A percentile compares a stretch with the other conserved stretches of the same genome.
Evolutionary conservation across 805 yeast genomes (phyloP).

Genomic region (Kazachstania taianensis): DNA sequence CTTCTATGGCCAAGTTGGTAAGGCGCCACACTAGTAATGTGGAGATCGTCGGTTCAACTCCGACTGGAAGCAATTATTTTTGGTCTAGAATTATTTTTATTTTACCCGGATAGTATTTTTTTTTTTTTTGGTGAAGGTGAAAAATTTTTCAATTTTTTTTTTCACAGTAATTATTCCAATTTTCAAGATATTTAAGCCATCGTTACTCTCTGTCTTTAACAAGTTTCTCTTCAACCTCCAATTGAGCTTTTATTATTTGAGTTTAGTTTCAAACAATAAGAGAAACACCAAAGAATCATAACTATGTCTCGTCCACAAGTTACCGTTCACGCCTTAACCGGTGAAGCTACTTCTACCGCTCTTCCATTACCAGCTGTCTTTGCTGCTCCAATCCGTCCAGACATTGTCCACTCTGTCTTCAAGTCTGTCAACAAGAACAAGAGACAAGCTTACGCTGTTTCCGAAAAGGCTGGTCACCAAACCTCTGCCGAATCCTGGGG

Average conservation of each 20-base stretch:
- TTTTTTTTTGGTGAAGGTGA: neutral
- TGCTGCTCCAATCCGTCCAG: constrained; percentile 99
- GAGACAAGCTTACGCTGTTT: constrained; percentile 99
- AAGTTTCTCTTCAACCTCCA: neutral
- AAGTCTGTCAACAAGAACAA: constrained; percentile 98
- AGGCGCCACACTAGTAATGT: constrained; percentile 87
- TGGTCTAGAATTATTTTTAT: neutral
- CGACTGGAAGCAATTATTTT: constrained; percentile 50
- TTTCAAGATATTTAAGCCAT: neutral
- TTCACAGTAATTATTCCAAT: neutral
- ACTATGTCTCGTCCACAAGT: constrained; percentile 89
- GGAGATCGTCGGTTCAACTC: constrained; percentile 76
- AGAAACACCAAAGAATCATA: constrained; percentile 30
- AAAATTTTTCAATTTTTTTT: neutral
- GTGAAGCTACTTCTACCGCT: constrained; percentile 76
- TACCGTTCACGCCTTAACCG: constrained; percentile 81
- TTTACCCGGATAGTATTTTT: neutral
- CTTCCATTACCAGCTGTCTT: constrained; percentile 96
- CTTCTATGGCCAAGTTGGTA: constrained; percentile 63
- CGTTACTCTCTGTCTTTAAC: neutral
- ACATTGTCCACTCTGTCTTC: constrained; percentile 97
- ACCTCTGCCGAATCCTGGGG: constrained; percentile 99
- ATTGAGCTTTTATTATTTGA: neutral
- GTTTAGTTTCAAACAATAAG: too few relatives aligned
- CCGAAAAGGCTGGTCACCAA: constrained; percentile 99